Evolutionary conservation across 1,284 basidiomycete genomes (phyloP).

Genomic region (Ustilago trichophora): DNA sequence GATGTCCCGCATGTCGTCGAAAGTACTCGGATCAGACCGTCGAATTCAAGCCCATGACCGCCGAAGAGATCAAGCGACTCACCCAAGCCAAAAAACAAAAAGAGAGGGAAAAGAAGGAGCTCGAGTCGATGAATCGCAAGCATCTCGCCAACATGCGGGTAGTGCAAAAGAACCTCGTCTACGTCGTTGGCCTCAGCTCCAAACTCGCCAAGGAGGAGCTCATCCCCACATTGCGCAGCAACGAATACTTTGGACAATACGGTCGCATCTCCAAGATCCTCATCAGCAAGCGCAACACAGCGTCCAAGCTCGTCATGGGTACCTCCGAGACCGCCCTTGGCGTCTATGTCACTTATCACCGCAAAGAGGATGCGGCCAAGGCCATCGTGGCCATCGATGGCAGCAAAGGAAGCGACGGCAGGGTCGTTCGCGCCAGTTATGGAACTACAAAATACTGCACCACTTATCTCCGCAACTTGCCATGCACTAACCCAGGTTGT

Average conservation of each 20-base stretch:
- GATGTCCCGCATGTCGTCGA: constrained; percentile 95
- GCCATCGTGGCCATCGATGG: constrained; percentile 94
- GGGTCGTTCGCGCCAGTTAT: constrained; percentile 82
- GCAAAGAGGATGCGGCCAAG: constrained; percentile 91
- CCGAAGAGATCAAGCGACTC: constrained; percentile 93
- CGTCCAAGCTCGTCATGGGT: constrained; percentile 70
- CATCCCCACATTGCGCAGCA: constrained; percentile 89
- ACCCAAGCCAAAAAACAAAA: constrained; percentile 95
- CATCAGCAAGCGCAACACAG: constrained; percentile 85
- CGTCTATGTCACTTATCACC: constrained; percentile 94
- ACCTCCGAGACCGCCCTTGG: constrained; percentile 80
- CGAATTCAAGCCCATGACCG: constrained; percentile 93
- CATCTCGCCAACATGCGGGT: constrained; percentile 93
- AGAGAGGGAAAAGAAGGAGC: constrained; percentile 94
- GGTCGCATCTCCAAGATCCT: constrained; percentile 97
- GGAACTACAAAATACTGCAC: constrained; percentile 99
- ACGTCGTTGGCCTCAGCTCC: constrained; percentile 91
- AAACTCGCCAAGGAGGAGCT: constrained; percentile 96
- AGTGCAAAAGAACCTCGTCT: constrained; percentile 95
- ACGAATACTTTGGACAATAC: constrained; percentile 98
- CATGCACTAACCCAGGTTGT: constrained; percentile 87
- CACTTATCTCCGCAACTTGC: constrained; percentile 85
- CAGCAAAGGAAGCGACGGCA: constrained; percentile 70
- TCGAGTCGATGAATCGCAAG: constrained; percentile 85
- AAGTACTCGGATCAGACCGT: constrained; percentile 91